Evolutionary conservation across 1,139 yeast genomes (phyloP), one percentile per base, ranked within the genome.

Genomic region (Yamadazyma aaseri): DNA sequence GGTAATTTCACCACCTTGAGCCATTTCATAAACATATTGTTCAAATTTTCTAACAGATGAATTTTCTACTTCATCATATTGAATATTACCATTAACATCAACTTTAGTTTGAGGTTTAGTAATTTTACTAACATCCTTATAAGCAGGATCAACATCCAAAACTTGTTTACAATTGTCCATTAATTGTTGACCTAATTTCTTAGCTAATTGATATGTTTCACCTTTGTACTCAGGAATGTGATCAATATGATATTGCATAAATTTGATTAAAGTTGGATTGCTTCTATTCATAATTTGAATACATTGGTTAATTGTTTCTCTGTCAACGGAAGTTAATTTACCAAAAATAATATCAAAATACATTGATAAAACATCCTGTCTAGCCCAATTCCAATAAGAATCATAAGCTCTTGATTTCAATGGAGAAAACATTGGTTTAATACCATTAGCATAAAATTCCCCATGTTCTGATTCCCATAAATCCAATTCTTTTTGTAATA

Each of bases 331-430:
- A 31, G 82, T 80, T 50, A 92, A 76, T 47, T 86, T 83, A 56
- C 98, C 98, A 61, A 92, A 94, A 53, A 92, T 87, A 53, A 92
- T 87, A 65, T 92, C 97, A 59, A 79, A 92, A 70, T 87, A 92
- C 89, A 92, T 84, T 34, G 90, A 81, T 50, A 92, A 70, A 42
- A 94, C 86, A 60, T 94, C 96, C 71, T 92, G 98, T 66, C 97
- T 86, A 29, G 97, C 97, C 98, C 98, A 92, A 65, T 94, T 94
- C 98, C 98, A 92, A 65, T 90, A 89, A 17, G 97, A 89, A 64
- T 92, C 97, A 62, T 92, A 92, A 35, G 85, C 81, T 71, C 98
- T 86, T 25, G 97, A 95, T 71, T 92, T 92, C 67, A 85, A 76
- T 43, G 94, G 75, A 27, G 96, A 86, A 69, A 92, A 92, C 7